A percentile compares a stretch with the other conserved stretches of the same genome.
Conservation (phyloP, 2,329 filamentous ascomycete genomes). For the Dryadomyces quercus-mongolicae region DNA sequence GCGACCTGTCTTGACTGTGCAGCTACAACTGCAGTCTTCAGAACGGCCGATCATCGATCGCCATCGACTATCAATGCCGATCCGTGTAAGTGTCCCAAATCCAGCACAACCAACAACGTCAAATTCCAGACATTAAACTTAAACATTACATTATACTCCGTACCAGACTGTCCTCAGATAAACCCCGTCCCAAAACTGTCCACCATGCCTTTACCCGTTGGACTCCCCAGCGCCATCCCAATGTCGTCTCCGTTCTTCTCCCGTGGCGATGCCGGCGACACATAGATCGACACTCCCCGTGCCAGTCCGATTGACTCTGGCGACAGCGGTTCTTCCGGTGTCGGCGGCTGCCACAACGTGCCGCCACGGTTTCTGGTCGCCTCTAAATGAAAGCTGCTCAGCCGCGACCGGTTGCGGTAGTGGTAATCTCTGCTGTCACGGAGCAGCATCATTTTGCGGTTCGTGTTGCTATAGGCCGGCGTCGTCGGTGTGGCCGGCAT, state of each 20-base stretch:
- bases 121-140: background rate
- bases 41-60: too few relatives aligned
- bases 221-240: slow-evolving; percentile 7
- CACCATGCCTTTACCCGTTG: slow-evolving; percentile 16
- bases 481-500: background rate
- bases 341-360: background rate
- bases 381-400: background rate
- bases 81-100: background rate
- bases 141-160: background rate
- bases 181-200: slow-evolving; percentile 22
- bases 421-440: background rate
- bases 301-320: slow-evolving; percentile 20
- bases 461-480: too few relatives aligned
- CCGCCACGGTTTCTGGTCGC: background rate
- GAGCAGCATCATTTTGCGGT: background rate
- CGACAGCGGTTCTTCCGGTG: slow-evolving; percentile 1
- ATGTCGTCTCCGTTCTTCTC: background rate
- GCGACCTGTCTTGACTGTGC: too few relatives aligned
- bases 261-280: background rate
- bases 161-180: slow-evolving; percentile 13
- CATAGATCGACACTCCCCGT: slow-evolving; percentile 19
- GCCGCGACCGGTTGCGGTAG: background rate
- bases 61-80: background rate
- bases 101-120: too few relatives aligned
- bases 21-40: too few relatives aligned